A percentile compares a stretch with the other conserved stretches of the same genome.
phyloP scores from a whole-genome alignment of 495 filamentous ascomycete species.

The Xylaria grammica region DNA sequence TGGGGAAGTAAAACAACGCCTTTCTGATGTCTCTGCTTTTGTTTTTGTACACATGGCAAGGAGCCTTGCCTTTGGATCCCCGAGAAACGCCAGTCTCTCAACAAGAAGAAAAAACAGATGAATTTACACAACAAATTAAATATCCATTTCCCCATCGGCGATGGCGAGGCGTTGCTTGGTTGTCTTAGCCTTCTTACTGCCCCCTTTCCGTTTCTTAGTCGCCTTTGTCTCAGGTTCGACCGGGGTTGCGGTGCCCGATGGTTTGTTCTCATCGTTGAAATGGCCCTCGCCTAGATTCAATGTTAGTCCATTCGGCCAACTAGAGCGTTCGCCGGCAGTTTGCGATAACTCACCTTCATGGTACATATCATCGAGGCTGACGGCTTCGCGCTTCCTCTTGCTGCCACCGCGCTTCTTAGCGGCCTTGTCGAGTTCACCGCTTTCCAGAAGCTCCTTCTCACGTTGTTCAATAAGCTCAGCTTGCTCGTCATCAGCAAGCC shows the following conservation, averaged over 20 bases:
- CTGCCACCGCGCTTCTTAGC: constrained; percentile 68
- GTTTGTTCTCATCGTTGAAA: constrained; percentile 85
- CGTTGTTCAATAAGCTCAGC: constrained; percentile 88
- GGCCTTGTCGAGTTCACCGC: constrained; percentile 63
- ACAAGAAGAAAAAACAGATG: constrained; percentile 9
- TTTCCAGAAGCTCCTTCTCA: constrained; percentile 78
- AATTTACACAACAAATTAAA: constrained; percentile 31
- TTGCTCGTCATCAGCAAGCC: constrained; percentile 95
- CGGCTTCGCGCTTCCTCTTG: constrained; percentile 52
- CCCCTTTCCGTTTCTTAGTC: constrained; percentile 58
- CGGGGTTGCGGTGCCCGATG: constrained; percentile 83
- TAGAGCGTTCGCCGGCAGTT: neutral
- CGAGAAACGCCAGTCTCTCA: constrained; percentile 15
- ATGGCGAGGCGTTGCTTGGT: constrained; percentile 86
- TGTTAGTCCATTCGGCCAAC: constrained; percentile 26
- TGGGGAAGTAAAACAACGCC: constrained; percentile 14
- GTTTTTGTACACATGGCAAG: constrained; percentile 23
- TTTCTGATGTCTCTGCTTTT: constrained; percentile 23
- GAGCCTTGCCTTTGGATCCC: constrained; percentile 11
- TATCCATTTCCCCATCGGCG: constrained; percentile 73
- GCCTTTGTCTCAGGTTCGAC: constrained; percentile 54
- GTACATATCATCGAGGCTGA: constrained; percentile 95
- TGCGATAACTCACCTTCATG: constrained; percentile 78
- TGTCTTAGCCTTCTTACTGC: constrained; percentile 88
- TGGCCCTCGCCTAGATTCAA: constrained; percentile 78